These are phyloP conservation scores for Ceriops zippeliana DNA, from an alignment of 345 rosid genomes.

Conservation along the genomic window DNA sequence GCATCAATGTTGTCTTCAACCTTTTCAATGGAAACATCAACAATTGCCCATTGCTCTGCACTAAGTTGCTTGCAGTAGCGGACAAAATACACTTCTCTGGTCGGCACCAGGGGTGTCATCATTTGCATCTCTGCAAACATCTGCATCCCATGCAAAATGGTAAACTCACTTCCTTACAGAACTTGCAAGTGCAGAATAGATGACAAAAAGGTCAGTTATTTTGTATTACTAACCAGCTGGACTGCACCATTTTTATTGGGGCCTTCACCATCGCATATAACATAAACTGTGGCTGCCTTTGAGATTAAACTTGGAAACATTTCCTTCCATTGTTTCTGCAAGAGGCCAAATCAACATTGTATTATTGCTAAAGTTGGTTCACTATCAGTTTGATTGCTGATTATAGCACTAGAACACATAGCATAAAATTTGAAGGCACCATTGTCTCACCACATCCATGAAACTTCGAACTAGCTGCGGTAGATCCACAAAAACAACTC, in stretches of 20 bases:
- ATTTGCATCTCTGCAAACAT: constrained; percentile 96
- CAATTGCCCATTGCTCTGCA: constrained; percentile 86
- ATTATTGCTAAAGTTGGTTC: neutral
- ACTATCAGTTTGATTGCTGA: neutral
- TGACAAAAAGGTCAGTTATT: neutral
- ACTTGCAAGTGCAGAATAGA: neutral
- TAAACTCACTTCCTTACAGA: neutral
- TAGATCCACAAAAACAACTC: constrained; percentile 75
- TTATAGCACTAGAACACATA: neutral
- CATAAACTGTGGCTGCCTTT: constrained; percentile 81
- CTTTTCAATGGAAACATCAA: constrained; percentile 80
- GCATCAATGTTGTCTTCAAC: constrained; percentile 83
- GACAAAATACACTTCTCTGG: constrained; percentile 87
- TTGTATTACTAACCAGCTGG: constrained; percentile 57
- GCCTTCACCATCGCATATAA: constrained; percentile 75
- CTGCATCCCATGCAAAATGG: constrained; percentile 36
- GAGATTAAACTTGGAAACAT: constrained; percentile 92
- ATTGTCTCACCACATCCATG: constrained; percentile 70
- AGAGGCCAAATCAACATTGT: neutral
- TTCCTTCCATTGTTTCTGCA: constrained; percentile 91
- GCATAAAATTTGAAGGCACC: neutral
- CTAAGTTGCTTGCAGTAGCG: constrained; percentile 74
- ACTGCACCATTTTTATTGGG: constrained; percentile 68
- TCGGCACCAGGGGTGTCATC: constrained; percentile 89
- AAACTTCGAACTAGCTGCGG: constrained; percentile 74